Conservation (phyloP, 176 grass and related monocot species). For the Eleusine indica region DNA sequence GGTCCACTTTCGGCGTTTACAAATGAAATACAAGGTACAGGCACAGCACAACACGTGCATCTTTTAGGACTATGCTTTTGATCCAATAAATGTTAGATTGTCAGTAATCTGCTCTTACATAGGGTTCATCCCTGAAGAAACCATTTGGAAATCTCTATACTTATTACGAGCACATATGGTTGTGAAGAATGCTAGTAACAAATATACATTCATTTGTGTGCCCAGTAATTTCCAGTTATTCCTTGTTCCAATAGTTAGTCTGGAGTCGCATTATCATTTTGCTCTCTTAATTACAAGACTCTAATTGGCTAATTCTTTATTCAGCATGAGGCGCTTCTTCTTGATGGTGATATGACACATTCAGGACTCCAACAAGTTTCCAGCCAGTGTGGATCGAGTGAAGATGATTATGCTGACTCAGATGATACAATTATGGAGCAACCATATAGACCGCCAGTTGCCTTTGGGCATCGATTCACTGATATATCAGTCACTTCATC, state of each 20-base stretch:
- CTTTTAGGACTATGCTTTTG: background rate
- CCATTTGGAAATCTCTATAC: background rate
- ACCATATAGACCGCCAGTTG: slow-evolving; percentile 15
- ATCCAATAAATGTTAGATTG: background rate
- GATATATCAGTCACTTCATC: slow-evolving; percentile 43
- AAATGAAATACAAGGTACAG: slow-evolving; percentile 79
- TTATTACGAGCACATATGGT: too few species aligned
- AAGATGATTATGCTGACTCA: slow-evolving; percentile 67
- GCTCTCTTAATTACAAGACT: slow-evolving; percentile 14
- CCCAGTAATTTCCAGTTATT: background rate
- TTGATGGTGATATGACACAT: slow-evolving; percentile 56
- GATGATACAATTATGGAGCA: slow-evolving; percentile 54
- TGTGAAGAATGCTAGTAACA: background rate
- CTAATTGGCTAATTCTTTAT: background rate
- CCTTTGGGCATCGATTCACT: slow-evolving; percentile 8
- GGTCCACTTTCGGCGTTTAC: slow-evolving; percentile 55
- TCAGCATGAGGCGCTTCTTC: slow-evolving; percentile 57
- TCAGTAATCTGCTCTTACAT: background rate
- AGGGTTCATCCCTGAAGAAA: background rate
- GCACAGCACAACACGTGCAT: slow-evolving; percentile 27
- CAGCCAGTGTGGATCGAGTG: slow-evolving; percentile 57
- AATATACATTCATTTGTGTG: background rate
- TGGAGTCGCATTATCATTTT: background rate
- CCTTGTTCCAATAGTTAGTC: background rate
- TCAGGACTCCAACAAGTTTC: slow-evolving; percentile 50